Conservation (phyloP, 495 filamentous ascomycete species). For the Xylaria venustula region DNA sequence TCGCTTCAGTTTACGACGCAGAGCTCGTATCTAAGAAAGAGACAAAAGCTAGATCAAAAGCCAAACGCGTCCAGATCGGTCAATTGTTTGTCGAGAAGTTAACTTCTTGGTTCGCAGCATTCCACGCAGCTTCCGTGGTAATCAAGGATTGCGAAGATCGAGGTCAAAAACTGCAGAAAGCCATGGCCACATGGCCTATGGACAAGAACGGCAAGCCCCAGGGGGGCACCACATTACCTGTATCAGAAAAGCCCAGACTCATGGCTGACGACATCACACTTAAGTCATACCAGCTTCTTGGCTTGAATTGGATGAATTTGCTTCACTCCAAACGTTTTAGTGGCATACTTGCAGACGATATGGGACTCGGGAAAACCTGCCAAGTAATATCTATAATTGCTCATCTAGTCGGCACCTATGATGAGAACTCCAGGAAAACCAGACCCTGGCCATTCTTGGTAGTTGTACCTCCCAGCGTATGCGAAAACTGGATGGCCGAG, state of each 20-base stretch:
- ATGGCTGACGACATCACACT: constrained; percentile 70
- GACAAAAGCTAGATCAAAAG: constrained; percentile 35
- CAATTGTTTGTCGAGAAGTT: constrained; percentile 37
- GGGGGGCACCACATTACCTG: constrained; percentile 23
- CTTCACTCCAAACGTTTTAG: constrained; percentile 75
- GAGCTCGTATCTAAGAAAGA: constrained; percentile 53
- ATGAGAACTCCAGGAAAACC: constrained; percentile 28
- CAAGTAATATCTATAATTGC: constrained; percentile 93
- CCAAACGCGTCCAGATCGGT: constrained; percentile 34
- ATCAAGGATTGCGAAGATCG: constrained; percentile 31
- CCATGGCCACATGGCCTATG: constrained; percentile 23
- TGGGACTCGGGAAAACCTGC: constrained; percentile 97
- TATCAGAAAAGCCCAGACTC: constrained; percentile 66
- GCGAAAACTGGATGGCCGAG: constrained; percentile 94
- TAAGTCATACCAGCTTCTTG: constrained; percentile 92
- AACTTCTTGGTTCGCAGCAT: constrained; percentile 26
- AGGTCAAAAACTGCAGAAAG: constrained; percentile 15
- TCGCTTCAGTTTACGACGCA: constrained; percentile 59
- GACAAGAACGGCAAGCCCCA: constrained; percentile 24
- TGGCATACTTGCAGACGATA: constrained; percentile 93
- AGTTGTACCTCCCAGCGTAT: constrained; percentile 85
- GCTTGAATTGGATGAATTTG: constrained; percentile 88
- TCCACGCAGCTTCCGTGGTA: constrained; percentile 23
- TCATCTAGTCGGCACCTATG: constrained; percentile 63
- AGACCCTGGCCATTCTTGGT: constrained; percentile 78